Evolutionary conservation across 441 rosid species (phyloP).

Genomic region (Corymbia calophylla): DNA sequence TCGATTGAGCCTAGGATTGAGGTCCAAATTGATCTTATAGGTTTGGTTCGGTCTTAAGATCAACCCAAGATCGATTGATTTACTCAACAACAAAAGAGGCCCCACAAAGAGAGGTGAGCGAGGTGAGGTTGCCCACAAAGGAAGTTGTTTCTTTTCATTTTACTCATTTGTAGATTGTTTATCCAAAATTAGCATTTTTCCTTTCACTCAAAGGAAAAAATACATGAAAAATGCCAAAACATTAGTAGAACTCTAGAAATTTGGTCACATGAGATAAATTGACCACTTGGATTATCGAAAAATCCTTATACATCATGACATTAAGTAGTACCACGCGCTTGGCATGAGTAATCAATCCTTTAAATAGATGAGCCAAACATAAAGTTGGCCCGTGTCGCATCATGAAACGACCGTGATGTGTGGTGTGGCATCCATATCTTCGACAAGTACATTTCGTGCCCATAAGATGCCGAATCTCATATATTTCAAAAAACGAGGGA

Average conservation of each 20-base stretch:
- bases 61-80: too few species aligned
- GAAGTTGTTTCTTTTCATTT: too few species aligned
- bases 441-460: not conserved
- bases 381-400: not conserved
- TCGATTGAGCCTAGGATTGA: too few species aligned
- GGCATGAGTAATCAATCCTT: not conserved
- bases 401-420: accelerated
- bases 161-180: not conserved
- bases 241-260: not conserved
- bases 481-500: not conserved
- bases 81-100: too few species aligned
- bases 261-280: not conserved
- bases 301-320: not conserved
- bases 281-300: not conserved
- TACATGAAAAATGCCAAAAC: not conserved
- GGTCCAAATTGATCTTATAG: too few species aligned
- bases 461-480: not conserved
- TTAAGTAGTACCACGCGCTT: not conserved
- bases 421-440: not conserved
- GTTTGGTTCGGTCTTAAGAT: too few species aligned
- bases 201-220: not conserved
- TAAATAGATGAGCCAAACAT: not conserved
- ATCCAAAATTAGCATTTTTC: not conserved
- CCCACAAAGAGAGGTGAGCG: too few species aligned
- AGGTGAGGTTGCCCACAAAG: too few species aligned